Evolutionary conservation across 768 basidiomycete genomes (phyloP), one percentile per base, ranked within the genome.

Genomic region (Kwoniella newhampshirensis): DNA sequence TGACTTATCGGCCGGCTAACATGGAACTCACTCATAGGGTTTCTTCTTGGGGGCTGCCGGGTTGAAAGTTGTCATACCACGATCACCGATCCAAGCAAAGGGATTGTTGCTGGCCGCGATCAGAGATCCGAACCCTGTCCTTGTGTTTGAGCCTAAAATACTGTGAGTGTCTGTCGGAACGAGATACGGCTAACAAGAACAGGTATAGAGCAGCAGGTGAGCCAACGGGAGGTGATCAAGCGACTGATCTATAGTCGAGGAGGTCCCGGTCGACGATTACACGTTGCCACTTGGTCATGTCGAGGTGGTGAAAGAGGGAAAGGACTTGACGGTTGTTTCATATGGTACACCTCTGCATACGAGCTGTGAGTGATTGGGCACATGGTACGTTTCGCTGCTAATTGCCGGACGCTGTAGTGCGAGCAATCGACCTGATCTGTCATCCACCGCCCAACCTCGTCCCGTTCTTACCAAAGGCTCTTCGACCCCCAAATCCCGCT

Each of bases 81-180:
- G 92, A 36, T 91, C 91, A 1, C 92, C 92, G 0, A 85, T 93
- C 35, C 92, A 97, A 79, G 91, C 91, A n/a, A 96, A 96, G 76
- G 92, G 92, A 0, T 80, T 97, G 1, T 79, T 97, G 4, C 80
- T 96, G 8, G 83, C 85, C 15, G 86, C 91, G 0, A 90, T 97
- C 51, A 84, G 91, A 32, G 92, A 97, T 68, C 89, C 90, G 0
- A 93, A 93, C 68, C 93, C 93, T 0, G 88, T 91, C 13, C 84
- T 97, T 41, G 90, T 97, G 76, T 89, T 97, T 86, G 92, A 97
- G 75, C 92, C 92, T 86, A 97, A 77, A 79, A 83, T 94, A 54
- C 79, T 97, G 13, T 61, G 43, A 51, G 63, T 53, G 21, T 8
- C 12, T 18, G 9, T 46, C 2, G 20, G 17, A 43, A 37, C 35